Evolutionary conservation across 2,329 filamentous ascomycete species (phyloP), one percentile per base, ranked within the genome.

Genomic region (Aulographum hederae): DNA sequence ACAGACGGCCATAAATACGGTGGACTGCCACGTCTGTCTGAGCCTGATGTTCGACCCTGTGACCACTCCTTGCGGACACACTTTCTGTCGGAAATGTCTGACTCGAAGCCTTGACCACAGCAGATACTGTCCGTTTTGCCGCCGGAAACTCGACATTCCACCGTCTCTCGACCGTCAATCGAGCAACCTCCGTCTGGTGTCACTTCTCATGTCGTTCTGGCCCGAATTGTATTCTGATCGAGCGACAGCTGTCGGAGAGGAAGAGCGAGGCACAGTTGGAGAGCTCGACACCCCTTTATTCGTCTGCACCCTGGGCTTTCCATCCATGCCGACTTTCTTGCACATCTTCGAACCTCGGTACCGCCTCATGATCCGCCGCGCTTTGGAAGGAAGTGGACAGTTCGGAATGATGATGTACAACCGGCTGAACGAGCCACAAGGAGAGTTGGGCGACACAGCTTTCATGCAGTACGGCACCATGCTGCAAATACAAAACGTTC

Each of bases 331-430:
- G 0, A 85, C 80, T 0, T 89, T 89, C 41, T 58, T 93, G 3
- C 79, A 91, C 43, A 69, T 94, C n/a, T 93, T 92, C 46, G 85
- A 93, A 49, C 79, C 80, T n/a, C 68, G 79, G 5, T 93, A 93
- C 48, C 71, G 81, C 5, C 61, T 89, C n/a, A 89, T 93, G 81
- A 76, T 93, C 23, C 67, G 77, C 29, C 69, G 82, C 21, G 77
- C 72, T 0, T 58, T 91, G 32, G 76, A 84, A 38, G 71, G 73
- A 0, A 69, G 77, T 37, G 62, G 69, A 11, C 78, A 71, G 16
- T 93, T 94, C 45, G 85, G 85, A 16, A 92, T 93, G 78, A 66
- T 92, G 13, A 65, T 80, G 45, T 73, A 73, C 38, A 78, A 75
- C 41, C 58, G 60, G 28, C 52, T 53, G n/a, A 52, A 57, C 16